A percentile compares a stretch with the other conserved stretches of the same genome.
These are phyloP conservation scores for Taphrina communis DNA, from an alignment of 1,139 yeast species.

Conservation along the genomic window DNA sequence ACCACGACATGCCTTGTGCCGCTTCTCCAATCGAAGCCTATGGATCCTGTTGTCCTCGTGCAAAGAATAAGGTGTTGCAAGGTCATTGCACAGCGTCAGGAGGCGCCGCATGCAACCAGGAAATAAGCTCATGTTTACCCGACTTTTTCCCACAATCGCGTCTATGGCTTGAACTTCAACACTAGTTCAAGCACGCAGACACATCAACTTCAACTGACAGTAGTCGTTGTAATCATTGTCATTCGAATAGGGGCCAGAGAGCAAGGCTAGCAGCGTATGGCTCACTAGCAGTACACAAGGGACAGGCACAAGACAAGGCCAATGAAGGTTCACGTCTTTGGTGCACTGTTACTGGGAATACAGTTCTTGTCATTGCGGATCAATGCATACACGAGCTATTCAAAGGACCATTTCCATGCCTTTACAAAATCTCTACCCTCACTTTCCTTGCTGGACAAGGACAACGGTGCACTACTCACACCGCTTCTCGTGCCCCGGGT, in stretches of 20 bases:
- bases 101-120: neutral
- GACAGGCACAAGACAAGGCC: too few relatives aligned
- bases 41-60: too few relatives aligned
- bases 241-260: too few relatives aligned
- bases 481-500: conserved; percentile 53
- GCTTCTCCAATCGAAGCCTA: too few relatives aligned
- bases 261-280: too few relatives aligned
- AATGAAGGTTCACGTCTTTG: neutral
- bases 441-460: conserved; percentile 41
- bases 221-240: too few relatives aligned
- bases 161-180: neutral
- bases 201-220: too few relatives aligned
- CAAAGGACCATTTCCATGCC: conserved; percentile 14
- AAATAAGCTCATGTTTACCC: conserved; percentile 11
- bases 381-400: conserved; percentile 17
- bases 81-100: neutral
- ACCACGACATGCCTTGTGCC: conserved; percentile 32
- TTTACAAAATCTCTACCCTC: conserved; percentile 38
- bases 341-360: neutral
- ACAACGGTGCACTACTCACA: conserved; percentile 46
- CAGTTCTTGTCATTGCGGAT: neutral
- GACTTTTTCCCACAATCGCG: neutral
- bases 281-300: too few relatives aligned
- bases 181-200: neutral
- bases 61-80: neutral